A percentile compares a stretch with the other conserved stretches of the same genome.
Evolutionary conservation across 2,329 filamentous ascomycete species (phyloP).

Genomic region (Periconia macrospinosa): DNA sequence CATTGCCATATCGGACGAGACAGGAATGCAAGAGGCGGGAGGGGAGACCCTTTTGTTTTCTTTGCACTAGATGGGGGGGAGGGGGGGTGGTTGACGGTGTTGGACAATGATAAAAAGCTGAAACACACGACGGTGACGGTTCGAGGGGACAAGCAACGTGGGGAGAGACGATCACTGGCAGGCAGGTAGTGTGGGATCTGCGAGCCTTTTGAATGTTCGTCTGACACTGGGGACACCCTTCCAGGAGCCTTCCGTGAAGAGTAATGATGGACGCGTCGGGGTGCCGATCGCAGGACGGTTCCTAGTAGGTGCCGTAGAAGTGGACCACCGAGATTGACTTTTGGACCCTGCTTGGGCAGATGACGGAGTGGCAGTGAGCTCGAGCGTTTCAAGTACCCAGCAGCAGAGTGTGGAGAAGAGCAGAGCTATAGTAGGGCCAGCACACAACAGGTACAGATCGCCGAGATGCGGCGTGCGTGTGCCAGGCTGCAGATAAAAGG

Average conservation of each 20-base stretch:
- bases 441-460: not conserved
- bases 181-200: slow-evolving; percentile 52
- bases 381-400: slow-evolving; percentile 41
- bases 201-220: slow-evolving; percentile 46
- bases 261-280: slow-evolving; percentile 41
- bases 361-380: slow-evolving; percentile 37
- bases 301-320: slow-evolving; percentile 39
- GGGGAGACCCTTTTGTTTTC: slow-evolving; percentile 7
- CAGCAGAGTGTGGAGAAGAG: slow-evolving; percentile 37
- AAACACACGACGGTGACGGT: slow-evolving; percentile 31
- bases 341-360: slow-evolving; percentile 26
- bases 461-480: slow-evolving; percentile 21
- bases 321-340: slow-evolving; percentile 41
- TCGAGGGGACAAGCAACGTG: slow-evolving; percentile 48
- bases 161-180: slow-evolving; percentile 50
- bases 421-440: slow-evolving; percentile 20
- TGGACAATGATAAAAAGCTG: slow-evolving; percentile 20
- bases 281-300: slow-evolving; percentile 42
- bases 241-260: slow-evolving; percentile 31
- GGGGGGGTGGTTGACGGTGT: no score
- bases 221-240: slow-evolving; percentile 41
- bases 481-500: not conserved
- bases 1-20: slow-evolving; percentile 75
- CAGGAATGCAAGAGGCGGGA: slow-evolving; percentile 7
- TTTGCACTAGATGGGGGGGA: not conserved